Evolutionary conservation across 2,329 filamentous ascomycete species (phyloP).

Genomic region (Aureobasidium sp.): DNA sequence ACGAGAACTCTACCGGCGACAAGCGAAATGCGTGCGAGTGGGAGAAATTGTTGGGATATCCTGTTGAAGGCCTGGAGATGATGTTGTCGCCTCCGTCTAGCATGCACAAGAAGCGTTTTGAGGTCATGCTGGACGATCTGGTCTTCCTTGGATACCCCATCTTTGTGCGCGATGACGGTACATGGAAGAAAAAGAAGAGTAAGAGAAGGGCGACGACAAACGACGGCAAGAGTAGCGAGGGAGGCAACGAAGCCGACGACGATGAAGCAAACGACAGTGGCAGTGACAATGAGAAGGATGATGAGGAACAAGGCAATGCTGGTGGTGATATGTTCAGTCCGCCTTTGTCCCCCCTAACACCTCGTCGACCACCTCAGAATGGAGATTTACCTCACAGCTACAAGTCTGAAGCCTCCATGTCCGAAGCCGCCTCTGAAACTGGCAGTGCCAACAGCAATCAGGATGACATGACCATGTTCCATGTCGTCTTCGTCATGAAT

Average conservation of each 20-base stretch:
- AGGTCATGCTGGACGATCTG: constrained; percentile 72
- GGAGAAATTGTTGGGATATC: constrained; percentile 68
- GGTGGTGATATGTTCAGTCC: constrained; percentile 1
- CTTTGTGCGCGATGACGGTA: constrained; percentile 70
- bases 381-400: neutral
- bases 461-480: constrained; percentile 89
- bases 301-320: neutral
- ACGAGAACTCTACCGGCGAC: neutral
- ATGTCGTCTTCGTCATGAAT: constrained; percentile 85
- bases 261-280: constrained; percentile 2
- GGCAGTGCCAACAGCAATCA: constrained; percentile 27
- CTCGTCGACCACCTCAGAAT: neutral
- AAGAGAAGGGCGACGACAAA: constrained; percentile 3
- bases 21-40: constrained; percentile 33
- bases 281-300: constrained; percentile 5
- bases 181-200: constrained; percentile 52
- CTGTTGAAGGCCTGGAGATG: constrained; percentile 70
- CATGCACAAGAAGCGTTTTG: constrained; percentile 76
- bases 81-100: constrained; percentile 68
- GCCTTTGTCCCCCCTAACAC: neutral
- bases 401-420: neutral
- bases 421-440: constrained; percentile 25
- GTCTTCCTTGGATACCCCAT: constrained; percentile 78
- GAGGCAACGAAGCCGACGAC: neutral
- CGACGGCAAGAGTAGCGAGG: neutral